These are phyloP conservation scores for Zizania latifolia DNA, from an alignment of 176 grass and related monocot genomes.

Conservation along the genomic window DNA sequence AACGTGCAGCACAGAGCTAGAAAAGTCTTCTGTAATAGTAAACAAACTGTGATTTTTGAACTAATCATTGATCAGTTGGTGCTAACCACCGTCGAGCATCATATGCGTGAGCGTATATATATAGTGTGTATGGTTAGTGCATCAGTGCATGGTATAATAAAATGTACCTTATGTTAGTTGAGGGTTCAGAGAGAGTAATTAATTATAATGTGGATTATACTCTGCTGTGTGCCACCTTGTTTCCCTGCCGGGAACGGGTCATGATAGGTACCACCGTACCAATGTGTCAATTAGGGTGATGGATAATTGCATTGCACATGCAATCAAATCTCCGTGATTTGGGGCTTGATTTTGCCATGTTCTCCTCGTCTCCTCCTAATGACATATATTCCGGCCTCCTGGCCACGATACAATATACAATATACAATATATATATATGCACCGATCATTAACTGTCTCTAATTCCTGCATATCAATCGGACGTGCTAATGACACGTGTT, in stretches of 20 bases:
- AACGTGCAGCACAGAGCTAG: neutral
- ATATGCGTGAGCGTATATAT: no score
- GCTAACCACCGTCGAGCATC: no score
- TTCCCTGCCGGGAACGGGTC: slow-evolving; percentile 35
- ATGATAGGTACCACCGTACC: neutral
- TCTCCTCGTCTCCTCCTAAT: neutral
- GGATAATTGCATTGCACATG: slow-evolving; percentile 16
- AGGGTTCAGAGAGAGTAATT: neutral
- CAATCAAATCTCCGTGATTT: slow-evolving; percentile 21
- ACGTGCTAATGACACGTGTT: neutral
- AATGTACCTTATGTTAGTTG: neutral
- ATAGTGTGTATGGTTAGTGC: no score
- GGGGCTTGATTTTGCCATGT: slow-evolving; percentile 39
- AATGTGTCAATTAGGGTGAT: slow-evolving; percentile 19
- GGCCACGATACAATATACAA: neutral
- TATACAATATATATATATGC: no score
- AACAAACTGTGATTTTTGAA: no score
- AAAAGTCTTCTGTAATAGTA: slow-evolving; percentile 33
- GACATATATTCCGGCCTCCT: slow-evolving; percentile 18
- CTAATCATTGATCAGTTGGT: no score
- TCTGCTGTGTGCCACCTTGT: slow-evolving; percentile 29
- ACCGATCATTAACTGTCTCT: neutral
- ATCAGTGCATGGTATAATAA: neutral
- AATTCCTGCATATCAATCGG: neutral
- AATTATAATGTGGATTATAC: neutral